These are phyloP conservation scores for Byssothecium circinans DNA, from an alignment of 2,329 filamentous ascomycete species.

Conservation along the genomic window DNA sequence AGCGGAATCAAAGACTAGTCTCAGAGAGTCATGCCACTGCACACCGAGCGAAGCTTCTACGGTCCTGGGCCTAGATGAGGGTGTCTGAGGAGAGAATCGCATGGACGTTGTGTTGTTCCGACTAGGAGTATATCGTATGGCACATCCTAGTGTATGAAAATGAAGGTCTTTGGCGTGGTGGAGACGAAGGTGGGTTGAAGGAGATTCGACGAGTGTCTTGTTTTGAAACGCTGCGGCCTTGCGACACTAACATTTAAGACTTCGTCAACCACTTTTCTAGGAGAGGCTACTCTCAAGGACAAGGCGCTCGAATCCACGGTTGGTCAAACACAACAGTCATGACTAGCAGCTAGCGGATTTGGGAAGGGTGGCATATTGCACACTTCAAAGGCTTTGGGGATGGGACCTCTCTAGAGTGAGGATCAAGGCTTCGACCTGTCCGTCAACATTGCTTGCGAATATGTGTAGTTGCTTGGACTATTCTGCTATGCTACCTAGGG, in stretches of 20 bases:
- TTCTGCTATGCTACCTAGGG: conserved; percentile 6
- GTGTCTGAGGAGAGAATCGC: conserved; percentile 17
- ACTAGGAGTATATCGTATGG: conserved; percentile 27
- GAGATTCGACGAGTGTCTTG: conserved; percentile 17
- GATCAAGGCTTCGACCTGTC: conserved; percentile 47
- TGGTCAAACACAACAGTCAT: conserved; percentile 15
- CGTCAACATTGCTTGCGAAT: conserved; percentile 20
- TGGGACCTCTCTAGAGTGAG: conserved; percentile 46
- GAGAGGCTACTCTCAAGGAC: conserved; percentile 14
- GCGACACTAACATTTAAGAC: conserved; percentile 8
- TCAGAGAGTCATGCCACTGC: conserved; percentile 78
- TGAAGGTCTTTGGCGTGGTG: conserved; percentile 15
- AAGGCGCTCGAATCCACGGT: conserved; percentile 6
- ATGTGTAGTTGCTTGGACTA: conserved; percentile 13
- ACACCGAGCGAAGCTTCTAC: conserved; percentile 66
- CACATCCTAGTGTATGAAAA: conserved; percentile 12
- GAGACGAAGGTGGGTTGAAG: conserved; percentile 8
- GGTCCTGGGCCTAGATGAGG: conserved; percentile 16
- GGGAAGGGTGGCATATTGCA: conserved; percentile 10
- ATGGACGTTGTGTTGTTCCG: conserved; percentile 23
- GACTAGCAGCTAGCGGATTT: conserved; percentile 6
- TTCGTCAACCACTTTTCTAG: conserved; percentile 16
- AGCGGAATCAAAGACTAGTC: conserved; percentile 96
- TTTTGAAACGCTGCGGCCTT: conserved; percentile 18
- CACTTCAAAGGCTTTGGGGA: conserved; percentile 16